These are phyloP conservation scores for Rubus idaeus DNA, from an alignment of 306 rosid genomes.

Conservation along the genomic window DNA sequence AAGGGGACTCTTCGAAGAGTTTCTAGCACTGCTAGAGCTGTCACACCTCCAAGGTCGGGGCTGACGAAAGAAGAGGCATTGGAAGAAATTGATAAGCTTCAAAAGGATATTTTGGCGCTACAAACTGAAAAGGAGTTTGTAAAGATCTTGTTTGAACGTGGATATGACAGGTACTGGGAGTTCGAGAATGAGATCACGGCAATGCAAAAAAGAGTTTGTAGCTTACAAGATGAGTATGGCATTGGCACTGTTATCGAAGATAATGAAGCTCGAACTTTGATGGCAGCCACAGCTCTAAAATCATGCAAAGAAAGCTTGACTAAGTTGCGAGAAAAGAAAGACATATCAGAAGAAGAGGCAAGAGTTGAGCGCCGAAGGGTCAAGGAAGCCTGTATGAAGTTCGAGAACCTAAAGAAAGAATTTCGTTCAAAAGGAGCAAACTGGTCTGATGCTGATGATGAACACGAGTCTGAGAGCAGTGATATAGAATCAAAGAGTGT, in stretches of 20 bases:
- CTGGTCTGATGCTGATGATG: slow-evolving; percentile 12
- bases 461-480: slow-evolving; percentile 11
- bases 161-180: slow-evolving; percentile 68
- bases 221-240: slow-evolving; percentile 71
- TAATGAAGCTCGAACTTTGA: slow-evolving; percentile 70
- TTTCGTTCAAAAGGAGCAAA: slow-evolving; percentile 29
- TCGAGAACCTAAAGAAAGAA: slow-evolving; percentile 44
- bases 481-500: slow-evolving; percentile 24
- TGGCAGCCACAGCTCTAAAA: slow-evolving; percentile 77
- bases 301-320: slow-evolving; percentile 67
- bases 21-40: slow-evolving; percentile 35
- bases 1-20: slow-evolving; percentile 37
- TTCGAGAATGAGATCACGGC: slow-evolving; percentile 57
- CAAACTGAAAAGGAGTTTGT: slow-evolving; percentile 96
- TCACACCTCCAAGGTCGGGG: slow-evolving; percentile 44
- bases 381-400: slow-evolving; percentile 44
- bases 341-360: slow-evolving; percentile 55
- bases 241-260: slow-evolving; percentile 55
- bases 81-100: slow-evolving; percentile 63
- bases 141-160: slow-evolving; percentile 65
- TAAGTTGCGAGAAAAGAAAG: slow-evolving; percentile 54
- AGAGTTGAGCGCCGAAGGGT: slow-evolving; percentile 45
- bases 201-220: slow-evolving; percentile 62
- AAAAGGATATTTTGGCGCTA: slow-evolving; percentile 65
- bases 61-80: slow-evolving; percentile 60